A percentile compares a stretch with the other conserved stretches of the same genome.
Conservation (phyloP, 2,329 filamentous ascomycete species). For the Fusarium foetens region DNA sequence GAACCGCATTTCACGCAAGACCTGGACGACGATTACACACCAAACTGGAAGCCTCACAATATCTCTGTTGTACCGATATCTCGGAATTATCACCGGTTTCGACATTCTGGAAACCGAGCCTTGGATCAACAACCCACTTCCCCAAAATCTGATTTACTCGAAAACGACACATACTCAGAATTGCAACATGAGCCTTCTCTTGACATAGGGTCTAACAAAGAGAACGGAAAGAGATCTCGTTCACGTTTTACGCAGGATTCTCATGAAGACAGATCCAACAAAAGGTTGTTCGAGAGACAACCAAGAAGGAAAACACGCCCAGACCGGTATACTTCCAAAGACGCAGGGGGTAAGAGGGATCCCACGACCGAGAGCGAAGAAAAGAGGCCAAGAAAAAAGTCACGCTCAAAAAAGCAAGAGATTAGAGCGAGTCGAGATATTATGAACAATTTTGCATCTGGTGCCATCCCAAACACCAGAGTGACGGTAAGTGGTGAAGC, state of each 20-base stretch:
- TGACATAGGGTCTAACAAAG: conserved; percentile 5
- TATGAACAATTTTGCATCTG: conserved; percentile 66
- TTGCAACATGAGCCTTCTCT: not conserved
- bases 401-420: conserved; percentile 41
- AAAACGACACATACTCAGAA: not conserved
- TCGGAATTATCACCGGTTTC: not conserved
- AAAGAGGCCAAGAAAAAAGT: conserved; percentile 5
- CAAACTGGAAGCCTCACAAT: conserved; percentile 15
- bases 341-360: not conserved
- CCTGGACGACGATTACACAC: not conserved
- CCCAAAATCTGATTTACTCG: not conserved
- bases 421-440: conserved; percentile 57
- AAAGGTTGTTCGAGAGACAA: conserved; percentile 57
- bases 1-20: not conserved
- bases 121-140: not conserved
- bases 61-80: conserved; percentile 2
- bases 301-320: conserved; percentile 65
- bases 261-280: not conserved
- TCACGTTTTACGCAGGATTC: not conserved
- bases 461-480: conserved; percentile 57
- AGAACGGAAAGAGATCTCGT: conserved; percentile 7
- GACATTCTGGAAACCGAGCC: not conserved
- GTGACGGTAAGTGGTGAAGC: conserved; percentile 45
- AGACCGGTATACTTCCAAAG: conserved; percentile 63
- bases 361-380: conserved; percentile 10